phyloP scores from a whole-genome alignment of 2,329 filamentous ascomycete species.

The Aspergillus sclerotialis region DNA sequence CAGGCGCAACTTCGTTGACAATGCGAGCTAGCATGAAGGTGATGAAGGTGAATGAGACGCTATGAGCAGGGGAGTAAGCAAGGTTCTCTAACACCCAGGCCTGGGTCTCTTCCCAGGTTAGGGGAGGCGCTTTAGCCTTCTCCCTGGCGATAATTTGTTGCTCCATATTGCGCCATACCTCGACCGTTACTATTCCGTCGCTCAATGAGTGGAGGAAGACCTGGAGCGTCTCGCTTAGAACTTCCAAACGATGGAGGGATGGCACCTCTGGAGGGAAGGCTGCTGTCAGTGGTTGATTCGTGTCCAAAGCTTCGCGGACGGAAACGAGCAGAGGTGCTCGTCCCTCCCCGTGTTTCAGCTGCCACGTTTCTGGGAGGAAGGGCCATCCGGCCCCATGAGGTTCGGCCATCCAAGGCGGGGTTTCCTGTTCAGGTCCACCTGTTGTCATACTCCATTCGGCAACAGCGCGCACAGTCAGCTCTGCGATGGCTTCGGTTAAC shows the following conservation, averaged over 20 bases:
- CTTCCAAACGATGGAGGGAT: slow-evolving; percentile 64
- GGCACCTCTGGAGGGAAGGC: slow-evolving; percentile 58
- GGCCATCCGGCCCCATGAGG: slow-evolving; percentile 48
- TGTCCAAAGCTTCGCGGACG: slow-evolving; percentile 64
- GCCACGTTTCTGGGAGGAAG: slow-evolving; percentile 48
- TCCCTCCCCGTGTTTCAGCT: slow-evolving; percentile 30
- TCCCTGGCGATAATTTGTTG: slow-evolving; percentile 46
- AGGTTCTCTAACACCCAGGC: slow-evolving; percentile 66
- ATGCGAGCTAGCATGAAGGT: slow-evolving; percentile 66
- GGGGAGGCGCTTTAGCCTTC: slow-evolving; percentile 42
- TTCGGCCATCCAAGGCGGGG: slow-evolving; percentile 46
- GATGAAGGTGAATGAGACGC: slow-evolving; percentile 83
- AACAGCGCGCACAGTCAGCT: slow-evolving; percentile 50
- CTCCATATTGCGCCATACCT: slow-evolving; percentile 65
- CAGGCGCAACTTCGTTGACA: slow-evolving; percentile 46
- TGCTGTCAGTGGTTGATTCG: slow-evolving; percentile 54
- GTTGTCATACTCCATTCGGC: slow-evolving; percentile 58
- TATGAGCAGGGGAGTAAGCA: slow-evolving; percentile 65
- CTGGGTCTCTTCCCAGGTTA: slow-evolving; percentile 49
- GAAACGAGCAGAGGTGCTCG: slow-evolving; percentile 38
- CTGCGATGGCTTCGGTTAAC: slow-evolving; percentile 72
- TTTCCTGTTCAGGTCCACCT: slow-evolving; percentile 25
- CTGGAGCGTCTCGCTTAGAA: slow-evolving; percentile 63
- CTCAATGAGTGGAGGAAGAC: slow-evolving; percentile 67
- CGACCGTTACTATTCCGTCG: slow-evolving; percentile 68